phyloP scores from a whole-genome alignment of 1,284 basidiomycete genomes.

The Cutaneotrichosporon sp. region DNA sequence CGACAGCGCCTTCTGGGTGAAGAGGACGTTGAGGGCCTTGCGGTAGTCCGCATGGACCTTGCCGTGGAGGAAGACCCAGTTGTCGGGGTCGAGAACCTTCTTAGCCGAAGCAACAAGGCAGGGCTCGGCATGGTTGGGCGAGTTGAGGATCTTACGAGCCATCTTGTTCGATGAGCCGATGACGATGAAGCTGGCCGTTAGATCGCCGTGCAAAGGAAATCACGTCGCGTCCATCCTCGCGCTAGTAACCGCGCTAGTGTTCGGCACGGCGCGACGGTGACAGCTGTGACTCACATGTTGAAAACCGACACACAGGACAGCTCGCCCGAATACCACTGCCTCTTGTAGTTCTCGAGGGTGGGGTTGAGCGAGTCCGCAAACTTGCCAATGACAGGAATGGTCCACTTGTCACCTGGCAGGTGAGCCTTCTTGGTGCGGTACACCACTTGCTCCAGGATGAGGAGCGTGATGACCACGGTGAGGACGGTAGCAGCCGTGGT shows the following conservation, averaged over 20 bases:
- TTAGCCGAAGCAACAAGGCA: conserved; percentile 93
- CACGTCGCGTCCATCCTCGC: background rate
- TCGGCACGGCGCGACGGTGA: background rate
- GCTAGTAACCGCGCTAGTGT: background rate
- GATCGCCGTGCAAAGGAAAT: too few species aligned
- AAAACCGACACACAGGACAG: conserved; percentile 86
- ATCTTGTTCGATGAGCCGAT: conserved; percentile 89
- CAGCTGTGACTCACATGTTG: conserved; percentile 70
- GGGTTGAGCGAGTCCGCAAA: conserved; percentile 85
- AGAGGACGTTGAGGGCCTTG: conserved; percentile 81
- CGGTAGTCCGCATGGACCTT: conserved; percentile 93
- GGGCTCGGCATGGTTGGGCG: conserved; percentile 80
- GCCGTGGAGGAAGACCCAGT: conserved; percentile 97
- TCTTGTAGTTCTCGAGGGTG: conserved; percentile 80
- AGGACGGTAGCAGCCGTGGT: conserved; percentile 43
- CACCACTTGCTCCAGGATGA: conserved; percentile 59
- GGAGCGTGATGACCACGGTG: conserved; percentile 40
- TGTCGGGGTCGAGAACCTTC: conserved; percentile 76
- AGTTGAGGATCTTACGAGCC: conserved; percentile 88
- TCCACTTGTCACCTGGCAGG: conserved; percentile 82
- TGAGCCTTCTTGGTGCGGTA: conserved; percentile 82
- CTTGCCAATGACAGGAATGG: conserved; percentile 89
- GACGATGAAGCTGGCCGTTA: conserved; percentile 95
- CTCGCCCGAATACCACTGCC: conserved; percentile 78
- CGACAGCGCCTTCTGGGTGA: conserved; percentile 89